phyloP scores from a whole-genome alignment of 2,329 filamentous ascomycete species.

The Colletotrichum theobromicola region DNA sequence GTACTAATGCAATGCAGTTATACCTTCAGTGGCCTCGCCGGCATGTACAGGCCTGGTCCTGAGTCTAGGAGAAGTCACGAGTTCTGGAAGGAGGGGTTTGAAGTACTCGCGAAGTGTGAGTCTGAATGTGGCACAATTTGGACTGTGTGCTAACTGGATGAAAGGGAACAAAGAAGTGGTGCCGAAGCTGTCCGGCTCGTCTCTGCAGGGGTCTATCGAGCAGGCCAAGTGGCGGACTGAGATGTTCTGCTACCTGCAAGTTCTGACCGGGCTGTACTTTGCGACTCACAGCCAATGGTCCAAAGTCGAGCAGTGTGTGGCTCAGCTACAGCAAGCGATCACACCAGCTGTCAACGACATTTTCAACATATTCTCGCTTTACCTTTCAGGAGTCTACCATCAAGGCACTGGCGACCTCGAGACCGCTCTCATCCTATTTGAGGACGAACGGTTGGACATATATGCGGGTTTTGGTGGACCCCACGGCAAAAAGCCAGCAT shows the following conservation, averaged over 20 bases:
- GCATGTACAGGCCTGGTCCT: conserved; percentile 41
- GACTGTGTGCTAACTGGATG: not conserved
- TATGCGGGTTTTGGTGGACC: conserved; percentile 40
- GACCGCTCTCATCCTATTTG: conserved; percentile 71
- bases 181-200: conserved; percentile 48
- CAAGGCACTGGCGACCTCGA: conserved; percentile 79
- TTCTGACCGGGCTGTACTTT: conserved; percentile 73
- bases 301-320: conserved; percentile 63
- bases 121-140: not conserved
- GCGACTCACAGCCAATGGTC: conserved; percentile 76
- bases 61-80: conserved; percentile 30
- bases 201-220: conserved; percentile 62
- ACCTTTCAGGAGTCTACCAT: conserved; percentile 76
- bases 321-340: conserved; percentile 48
- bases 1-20: conserved; percentile 46
- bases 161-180: conserved; percentile 27
- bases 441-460: conserved; percentile 64
- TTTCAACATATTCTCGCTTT: conserved; percentile 64
- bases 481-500: conserved; percentile 52
- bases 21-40: conserved; percentile 58
- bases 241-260: conserved; percentile 71
- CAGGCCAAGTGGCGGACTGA: conserved; percentile 69
- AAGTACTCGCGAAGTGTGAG: conserved; percentile 54
- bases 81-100: conserved; percentile 48
- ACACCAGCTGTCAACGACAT: conserved; percentile 20